These are phyloP conservation scores for Annulohypoxylon stygium DNA, from an alignment of 495 filamentous ascomycete species.

Conservation along the genomic window DNA sequence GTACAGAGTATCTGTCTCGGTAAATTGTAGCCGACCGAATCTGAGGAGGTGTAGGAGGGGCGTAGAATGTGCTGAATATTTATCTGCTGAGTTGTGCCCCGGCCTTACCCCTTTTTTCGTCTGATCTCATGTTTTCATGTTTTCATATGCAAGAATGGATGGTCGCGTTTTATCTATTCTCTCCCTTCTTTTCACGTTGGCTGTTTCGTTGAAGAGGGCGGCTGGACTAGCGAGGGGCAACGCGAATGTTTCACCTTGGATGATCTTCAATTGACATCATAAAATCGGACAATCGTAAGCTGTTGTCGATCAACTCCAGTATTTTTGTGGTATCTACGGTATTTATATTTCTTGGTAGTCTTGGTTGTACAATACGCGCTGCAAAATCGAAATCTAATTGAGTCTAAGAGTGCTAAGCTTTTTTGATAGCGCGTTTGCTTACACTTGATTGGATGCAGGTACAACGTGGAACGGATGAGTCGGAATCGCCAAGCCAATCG, in stretches of 20 bases:
- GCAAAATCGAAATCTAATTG: not conserved
- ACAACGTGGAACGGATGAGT: slow-evolving; percentile 30
- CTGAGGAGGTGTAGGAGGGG: not conserved
- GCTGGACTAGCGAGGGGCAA: not conserved
- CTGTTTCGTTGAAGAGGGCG: not conserved
- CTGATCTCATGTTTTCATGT: slow-evolving; percentile 11
- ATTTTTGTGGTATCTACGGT: slow-evolving; percentile 7
- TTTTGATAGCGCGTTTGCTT: slow-evolving; percentile 21
- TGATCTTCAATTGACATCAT: slow-evolving; percentile 13
- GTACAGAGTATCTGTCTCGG: not conserved
- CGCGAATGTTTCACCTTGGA: slow-evolving; percentile 15
- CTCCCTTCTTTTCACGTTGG: not conserved
- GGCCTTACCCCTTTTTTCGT: slow-evolving; percentile 9
- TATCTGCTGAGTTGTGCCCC: slow-evolving; percentile 3
- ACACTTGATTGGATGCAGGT: slow-evolving; percentile 24
- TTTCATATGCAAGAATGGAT: slow-evolving; percentile 5
- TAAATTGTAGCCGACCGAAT: slow-evolving; percentile 15
- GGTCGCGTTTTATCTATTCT: not conserved
- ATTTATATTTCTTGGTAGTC: slow-evolving; percentile 19
- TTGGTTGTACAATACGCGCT: slow-evolving; percentile 7
- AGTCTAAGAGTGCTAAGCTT: slow-evolving; percentile 1
- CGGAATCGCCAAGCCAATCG: slow-evolving; percentile 44
- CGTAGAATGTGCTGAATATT: not conserved
- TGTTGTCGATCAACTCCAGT: slow-evolving; percentile 29
- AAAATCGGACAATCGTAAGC: not conserved